Conservation (phyloP, 768 basidiomycete genomes). For the Calocera cornea region DNA sequence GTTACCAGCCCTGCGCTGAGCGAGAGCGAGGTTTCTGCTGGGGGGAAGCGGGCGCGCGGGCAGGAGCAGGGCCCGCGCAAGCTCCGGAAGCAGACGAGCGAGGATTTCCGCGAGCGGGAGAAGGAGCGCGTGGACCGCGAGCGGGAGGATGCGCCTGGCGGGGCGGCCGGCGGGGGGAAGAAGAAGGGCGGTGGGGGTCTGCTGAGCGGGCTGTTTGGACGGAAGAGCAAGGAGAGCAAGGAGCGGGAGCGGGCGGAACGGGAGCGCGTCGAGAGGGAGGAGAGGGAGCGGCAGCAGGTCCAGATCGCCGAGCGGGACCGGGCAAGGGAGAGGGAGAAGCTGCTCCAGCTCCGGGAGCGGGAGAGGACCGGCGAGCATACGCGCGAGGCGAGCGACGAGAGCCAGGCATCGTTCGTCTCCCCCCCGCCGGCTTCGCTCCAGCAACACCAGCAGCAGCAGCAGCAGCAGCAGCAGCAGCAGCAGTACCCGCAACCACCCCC, state of each 20-base stretch:
- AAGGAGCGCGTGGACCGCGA: constrained; percentile 37
- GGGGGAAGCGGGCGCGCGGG: constrained; percentile 34
- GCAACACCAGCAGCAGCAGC: constrained; percentile 40
- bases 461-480: constrained; percentile 22
- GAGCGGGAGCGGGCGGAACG: constrained; percentile 12
- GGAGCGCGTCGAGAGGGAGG: constrained; percentile 15
- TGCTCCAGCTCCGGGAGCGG: constrained; percentile 16
- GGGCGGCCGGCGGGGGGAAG: constrained; percentile 33
- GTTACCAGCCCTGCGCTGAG: constrained; percentile 27
- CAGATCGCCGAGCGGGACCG: constrained; percentile 27
- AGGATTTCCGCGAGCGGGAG: constrained; percentile 12
- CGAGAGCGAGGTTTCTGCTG: constrained; percentile 22
- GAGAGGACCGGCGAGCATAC: not conserved
- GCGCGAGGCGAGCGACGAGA: not conserved
- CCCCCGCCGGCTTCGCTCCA: not conserved
- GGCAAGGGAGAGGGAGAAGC: constrained; percentile 27
- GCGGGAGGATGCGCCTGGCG: not conserved
- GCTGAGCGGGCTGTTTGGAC: constrained; percentile 59
- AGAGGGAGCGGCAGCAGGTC: constrained; percentile 17
- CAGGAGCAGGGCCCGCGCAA: constrained; percentile 35
- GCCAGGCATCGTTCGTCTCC: constrained; percentile 1
- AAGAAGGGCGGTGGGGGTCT: constrained; percentile 38
- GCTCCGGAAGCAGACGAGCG: constrained; percentile 14
- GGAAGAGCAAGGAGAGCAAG: constrained; percentile 58
- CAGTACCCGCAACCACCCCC: constrained; percentile 14